Conservation (phyloP, 2,329 filamentous ascomycete genomes). For the Cladophialophora carrionii region DNA sequence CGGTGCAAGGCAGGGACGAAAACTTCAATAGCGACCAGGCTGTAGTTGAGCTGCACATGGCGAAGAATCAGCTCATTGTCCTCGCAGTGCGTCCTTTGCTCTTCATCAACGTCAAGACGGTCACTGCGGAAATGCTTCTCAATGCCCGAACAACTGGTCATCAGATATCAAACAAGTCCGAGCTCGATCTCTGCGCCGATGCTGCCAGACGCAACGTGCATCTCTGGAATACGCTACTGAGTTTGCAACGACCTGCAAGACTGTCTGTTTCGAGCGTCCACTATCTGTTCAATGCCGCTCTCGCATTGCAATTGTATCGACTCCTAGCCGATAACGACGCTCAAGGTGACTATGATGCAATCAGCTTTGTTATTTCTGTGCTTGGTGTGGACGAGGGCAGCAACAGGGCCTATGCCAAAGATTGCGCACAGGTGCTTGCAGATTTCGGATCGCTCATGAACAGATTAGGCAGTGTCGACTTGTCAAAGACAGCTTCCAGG, state of each 20-base stretch:
- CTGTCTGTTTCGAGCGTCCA: slow-evolving; percentile 43
- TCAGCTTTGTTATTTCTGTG: slow-evolving; percentile 19
- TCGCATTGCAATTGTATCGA: slow-evolving; percentile 51
- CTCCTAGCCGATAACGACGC: slow-evolving; percentile 16
- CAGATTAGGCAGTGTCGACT: slow-evolving; percentile 16
- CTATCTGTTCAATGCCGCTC: slow-evolving; percentile 56
- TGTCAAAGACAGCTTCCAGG: slow-evolving; percentile 14
- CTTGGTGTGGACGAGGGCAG: slow-evolving; percentile 22
- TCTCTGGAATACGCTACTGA: slow-evolving; percentile 50
- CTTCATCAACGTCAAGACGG: slow-evolving; percentile 54
- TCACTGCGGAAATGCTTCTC: slow-evolving; percentile 50
- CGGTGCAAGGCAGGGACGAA: slow-evolving; percentile 48
- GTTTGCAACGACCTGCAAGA: slow-evolving; percentile 50
- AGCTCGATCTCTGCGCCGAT: slow-evolving; percentile 48
- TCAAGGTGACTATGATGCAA: slow-evolving; percentile 19
- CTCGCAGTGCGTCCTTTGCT: slow-evolving; percentile 55
- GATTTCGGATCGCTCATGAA: slow-evolving; percentile 24
- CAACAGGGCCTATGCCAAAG: slow-evolving; percentile 26
- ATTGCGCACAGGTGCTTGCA: slow-evolving; percentile 22
- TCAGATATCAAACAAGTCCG: slow-evolving; percentile 17
- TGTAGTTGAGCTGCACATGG: slow-evolving; percentile 51
- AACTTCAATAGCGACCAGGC: slow-evolving; percentile 36
- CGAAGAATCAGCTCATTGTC: slow-evolving; percentile 57
- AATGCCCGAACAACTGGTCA: slow-evolving; percentile 41
- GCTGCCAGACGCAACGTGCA: slow-evolving; percentile 54